Evolutionary conservation across 2,329 filamentous ascomycete genomes (phyloP), one percentile per base, ranked within the genome.

Genomic region (Colletotrichum theobromicola): DNA sequence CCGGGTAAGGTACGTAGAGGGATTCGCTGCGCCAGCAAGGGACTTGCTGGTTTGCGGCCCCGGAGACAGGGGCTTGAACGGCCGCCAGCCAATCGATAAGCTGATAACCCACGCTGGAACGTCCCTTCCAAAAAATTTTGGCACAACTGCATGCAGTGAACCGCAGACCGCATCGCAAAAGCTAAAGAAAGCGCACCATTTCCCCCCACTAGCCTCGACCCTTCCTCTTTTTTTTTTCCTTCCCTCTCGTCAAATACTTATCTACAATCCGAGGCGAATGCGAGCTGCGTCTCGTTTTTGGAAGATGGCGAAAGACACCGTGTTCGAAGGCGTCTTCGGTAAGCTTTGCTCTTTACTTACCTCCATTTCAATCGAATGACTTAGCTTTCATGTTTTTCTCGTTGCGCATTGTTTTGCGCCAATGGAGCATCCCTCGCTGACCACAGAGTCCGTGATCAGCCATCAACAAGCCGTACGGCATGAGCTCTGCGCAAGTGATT

Each of bases 401-500:
- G 18, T 37, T 55, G 68, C 30, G 30, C 18, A 32, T 10, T 50
- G 34, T 50, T 50, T 50, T 50, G 58, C 70, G 70, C 64, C 32
- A 70, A 35, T 50, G 55, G 57, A 58, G 30, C 7, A 24, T 18
- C 8, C 62, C 46, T 21, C 26, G 68, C 72, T 69, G 26, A 75
- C 63, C 66, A 6, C 50, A 37, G 16, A 18, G 15, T 26, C 35
- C 50, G 32, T 64, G 28, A 28, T 15, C 79, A 98, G 96, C 95
- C 83, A 94, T 99, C 84, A 95, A 98, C 87, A 99, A 99, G 86
- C 97, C 97, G 32, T 88, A 93, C 80, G 94, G 93, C 80, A 91
- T 96, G 80, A 95, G 94, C 82, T 98, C 96, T 37, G 96, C 96
- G 65, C 95, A 98, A 83, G 94, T 97, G 46, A 91, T 99, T 77